Evolutionary conservation across 1,139 yeast genomes (phyloP).

Genomic region (Taphrina pruni): DNA sequence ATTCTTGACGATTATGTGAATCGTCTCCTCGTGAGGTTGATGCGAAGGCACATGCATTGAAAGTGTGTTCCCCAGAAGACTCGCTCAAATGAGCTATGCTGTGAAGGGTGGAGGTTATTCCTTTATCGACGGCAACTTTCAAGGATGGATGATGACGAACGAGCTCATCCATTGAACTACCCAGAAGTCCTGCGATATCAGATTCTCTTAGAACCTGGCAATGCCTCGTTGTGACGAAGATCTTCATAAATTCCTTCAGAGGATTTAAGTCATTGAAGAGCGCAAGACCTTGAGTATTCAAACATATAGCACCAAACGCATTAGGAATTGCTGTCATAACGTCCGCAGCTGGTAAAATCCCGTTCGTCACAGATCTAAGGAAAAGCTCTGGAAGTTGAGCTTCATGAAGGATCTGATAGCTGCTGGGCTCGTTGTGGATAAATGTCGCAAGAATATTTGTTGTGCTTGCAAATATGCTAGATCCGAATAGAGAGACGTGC

Average conservation of each 20-base stretch:
- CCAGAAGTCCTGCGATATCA: conserved; percentile 64
- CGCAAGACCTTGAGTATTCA: conserved; percentile 74
- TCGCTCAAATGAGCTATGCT: conserved; percentile 58
- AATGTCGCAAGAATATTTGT: conserved; percentile 73
- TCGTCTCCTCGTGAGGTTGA: neutral
- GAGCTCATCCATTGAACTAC: conserved; percentile 77
- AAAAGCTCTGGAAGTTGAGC: conserved; percentile 74
- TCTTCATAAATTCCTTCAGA: conserved; percentile 60
- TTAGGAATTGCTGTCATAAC: conserved; percentile 71
- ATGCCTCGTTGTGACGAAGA: conserved; percentile 59
- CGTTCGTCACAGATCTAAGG: conserved; percentile 59
- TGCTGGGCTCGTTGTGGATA: conserved; percentile 90
- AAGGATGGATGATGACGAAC: conserved; percentile 81
- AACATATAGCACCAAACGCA: conserved; percentile 79
- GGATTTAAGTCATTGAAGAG: conserved; percentile 60
- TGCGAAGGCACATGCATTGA: neutral
- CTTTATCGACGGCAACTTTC: conserved; percentile 63
- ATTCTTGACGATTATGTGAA: neutral
- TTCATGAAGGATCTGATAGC: conserved; percentile 79
- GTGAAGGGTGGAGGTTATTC: conserved; percentile 59
- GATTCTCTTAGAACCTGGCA: conserved; percentile 60
- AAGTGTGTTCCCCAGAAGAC: conserved; percentile 44
- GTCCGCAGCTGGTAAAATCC: conserved; percentile 61
- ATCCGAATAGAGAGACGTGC: conserved; percentile 72
- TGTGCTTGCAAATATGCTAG: conserved; percentile 66